A percentile compares a stretch with the other conserved stretches of the same genome.
phyloP scores from a whole-genome alignment of 2,329 filamentous ascomycete species.

The Beauveria asiatica region DNA sequence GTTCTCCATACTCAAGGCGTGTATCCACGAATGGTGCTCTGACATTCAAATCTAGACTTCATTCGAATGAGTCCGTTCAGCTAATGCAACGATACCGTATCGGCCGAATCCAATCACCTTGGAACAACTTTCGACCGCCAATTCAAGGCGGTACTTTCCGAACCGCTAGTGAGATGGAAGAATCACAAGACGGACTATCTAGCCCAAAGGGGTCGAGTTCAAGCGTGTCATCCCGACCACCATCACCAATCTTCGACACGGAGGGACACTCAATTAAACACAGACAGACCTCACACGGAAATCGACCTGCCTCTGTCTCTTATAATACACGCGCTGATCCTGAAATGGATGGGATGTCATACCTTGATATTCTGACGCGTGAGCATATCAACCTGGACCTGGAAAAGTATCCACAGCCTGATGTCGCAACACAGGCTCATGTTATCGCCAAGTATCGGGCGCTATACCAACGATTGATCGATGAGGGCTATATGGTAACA shows the following conservation, averaged over 20 bases:
- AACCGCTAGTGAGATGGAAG: slow-evolving; percentile 25
- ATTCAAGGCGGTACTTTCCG: slow-evolving; percentile 83
- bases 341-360: slow-evolving; percentile 45
- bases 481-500: slow-evolving; percentile 73
- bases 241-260: slow-evolving; percentile 42
- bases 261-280: slow-evolving; percentile 21
- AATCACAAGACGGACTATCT: slow-evolving; percentile 12
- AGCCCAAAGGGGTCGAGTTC: slow-evolving; percentile 20
- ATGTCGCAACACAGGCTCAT: slow-evolving; percentile 60
- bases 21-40: slow-evolving; percentile 6
- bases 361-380: slow-evolving; percentile 64
- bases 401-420: slow-evolving; percentile 69
- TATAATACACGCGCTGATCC: slow-evolving; percentile 50
- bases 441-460: slow-evolving; percentile 78
- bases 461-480: slow-evolving; percentile 61
- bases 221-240: slow-evolving; percentile 44
- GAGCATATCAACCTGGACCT: slow-evolving; percentile 67
- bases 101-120: slow-evolving; percentile 69
- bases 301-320: slow-evolving; percentile 44
- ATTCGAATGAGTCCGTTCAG: slow-evolving; percentile 67
- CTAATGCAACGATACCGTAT: slow-evolving; percentile 79
- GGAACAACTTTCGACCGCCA: slow-evolving; percentile 83
- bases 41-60: slow-evolving; percentile 49
- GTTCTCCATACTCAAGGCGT: slow-evolving; percentile 22
- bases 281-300: slow-evolving; percentile 18